Conservation (phyloP, 352 stramenopile species). For the Globisporangium emineosum region DNA sequence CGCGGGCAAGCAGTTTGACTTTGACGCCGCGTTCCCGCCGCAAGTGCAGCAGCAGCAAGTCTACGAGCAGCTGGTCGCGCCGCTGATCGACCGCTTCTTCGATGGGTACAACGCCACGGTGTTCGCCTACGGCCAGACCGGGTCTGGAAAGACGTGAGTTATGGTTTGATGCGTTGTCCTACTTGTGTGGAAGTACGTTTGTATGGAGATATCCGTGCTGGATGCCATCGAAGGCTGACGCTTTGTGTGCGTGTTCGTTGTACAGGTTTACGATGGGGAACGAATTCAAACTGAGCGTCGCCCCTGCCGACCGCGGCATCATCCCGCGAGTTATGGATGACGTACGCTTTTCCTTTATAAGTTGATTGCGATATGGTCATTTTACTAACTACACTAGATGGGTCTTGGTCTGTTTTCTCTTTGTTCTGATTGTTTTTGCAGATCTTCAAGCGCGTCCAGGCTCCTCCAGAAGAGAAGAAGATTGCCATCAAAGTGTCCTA, state of each 20-base stretch:
- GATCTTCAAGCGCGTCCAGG: slow-evolving; percentile 47
- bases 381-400: background rate
- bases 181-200: background rate
- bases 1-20: slow-evolving; percentile 58
- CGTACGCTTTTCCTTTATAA: slow-evolving; percentile 20
- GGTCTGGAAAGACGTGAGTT: slow-evolving; percentile 76
- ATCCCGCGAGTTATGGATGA: slow-evolving; percentile 81
- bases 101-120: slow-evolving; percentile 95
- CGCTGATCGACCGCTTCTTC: slow-evolving; percentile 85
- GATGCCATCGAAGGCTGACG: background rate
- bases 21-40: slow-evolving; percentile 73
- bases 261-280: slow-evolving; percentile 95
- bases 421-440: slow-evolving; percentile 13
- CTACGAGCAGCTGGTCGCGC: slow-evolving; percentile 49
- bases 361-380: too few relatives aligned
- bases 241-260: slow-evolving; percentile 9
- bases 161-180: slow-evolving; percentile 1
- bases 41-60: slow-evolving; percentile 31
- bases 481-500: slow-evolving; percentile 67
- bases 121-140: slow-evolving; percentile 94
- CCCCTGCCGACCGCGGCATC: slow-evolving; percentile 48
- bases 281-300: slow-evolving; percentile 43
- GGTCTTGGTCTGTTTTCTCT: background rate
- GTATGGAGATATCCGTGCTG: background rate
- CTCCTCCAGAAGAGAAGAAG: slow-evolving; percentile 26